Conservation (phyloP, 257 asterid genomes). For the Solanum paucissectum region DNA sequence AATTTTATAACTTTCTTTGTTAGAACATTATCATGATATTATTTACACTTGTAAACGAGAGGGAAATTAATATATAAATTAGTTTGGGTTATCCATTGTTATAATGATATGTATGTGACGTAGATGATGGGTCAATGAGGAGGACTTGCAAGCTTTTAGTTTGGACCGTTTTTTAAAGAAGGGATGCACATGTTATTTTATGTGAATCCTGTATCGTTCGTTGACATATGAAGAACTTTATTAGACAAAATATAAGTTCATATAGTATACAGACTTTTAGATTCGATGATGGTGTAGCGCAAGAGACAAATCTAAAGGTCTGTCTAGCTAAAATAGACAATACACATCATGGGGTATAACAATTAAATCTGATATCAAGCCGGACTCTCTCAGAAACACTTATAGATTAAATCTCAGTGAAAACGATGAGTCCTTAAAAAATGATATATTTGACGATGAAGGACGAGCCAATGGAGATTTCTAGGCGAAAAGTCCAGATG, state of each 20-base stretch:
- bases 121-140: neutral
- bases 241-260: neutral
- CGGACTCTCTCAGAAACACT: neutral
- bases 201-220: rapidly evolving
- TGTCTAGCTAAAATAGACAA: neutral
- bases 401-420: neutral
- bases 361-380: neutral
- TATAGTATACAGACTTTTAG: rapidly evolving
- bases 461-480: too few relatives aligned
- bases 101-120: neutral
- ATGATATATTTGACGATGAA: neutral
- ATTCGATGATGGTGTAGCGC: rapidly evolving
- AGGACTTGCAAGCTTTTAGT: neutral
- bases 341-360: neutral
- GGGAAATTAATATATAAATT: neutral
- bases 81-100: neutral
- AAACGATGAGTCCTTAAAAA: neutral
- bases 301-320: neutral
- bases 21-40: neutral
- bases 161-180: neutral
- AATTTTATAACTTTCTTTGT: neutral
- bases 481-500: neutral
- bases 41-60: neutral
- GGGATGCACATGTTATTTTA: neutral
- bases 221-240: neutral